These are phyloP conservation scores for Pseudotsuga menziesii DNA, from an alignment of 75 land plant species.

Conservation along the genomic window DNA sequence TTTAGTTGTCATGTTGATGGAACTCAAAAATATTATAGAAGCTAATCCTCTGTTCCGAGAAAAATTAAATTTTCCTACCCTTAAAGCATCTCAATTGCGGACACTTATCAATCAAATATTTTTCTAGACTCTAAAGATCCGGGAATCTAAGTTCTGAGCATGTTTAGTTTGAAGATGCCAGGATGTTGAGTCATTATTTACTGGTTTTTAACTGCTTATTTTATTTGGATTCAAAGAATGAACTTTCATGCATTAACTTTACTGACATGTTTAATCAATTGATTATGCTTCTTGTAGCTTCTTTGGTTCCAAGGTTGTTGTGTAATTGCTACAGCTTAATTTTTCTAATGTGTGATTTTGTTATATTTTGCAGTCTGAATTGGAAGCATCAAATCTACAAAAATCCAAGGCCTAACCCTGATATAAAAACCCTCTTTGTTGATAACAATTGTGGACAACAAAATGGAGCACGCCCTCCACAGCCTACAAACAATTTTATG, in stretches of 20 bases:
- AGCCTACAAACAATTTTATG: conserved; percentile 20
- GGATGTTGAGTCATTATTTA: background rate
- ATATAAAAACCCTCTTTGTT: conserved; percentile 28
- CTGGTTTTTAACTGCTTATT: background rate
- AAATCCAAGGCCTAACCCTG: conserved; percentile 24
- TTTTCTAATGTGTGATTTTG: background rate
- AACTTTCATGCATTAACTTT: background rate
- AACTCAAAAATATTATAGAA: conserved; percentile 41
- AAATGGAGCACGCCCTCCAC: conserved; percentile 28
- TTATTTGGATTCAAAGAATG: background rate
- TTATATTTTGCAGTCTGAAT: conserved; percentile 16
- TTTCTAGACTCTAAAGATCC: background rate
- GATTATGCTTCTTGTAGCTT: background rate
- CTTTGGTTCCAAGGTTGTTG: background rate
- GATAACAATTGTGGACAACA: conserved; percentile 35
- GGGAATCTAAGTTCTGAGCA: background rate
- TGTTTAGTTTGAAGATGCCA: background rate
- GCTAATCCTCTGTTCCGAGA: conserved; percentile 45
- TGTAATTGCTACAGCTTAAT: background rate
- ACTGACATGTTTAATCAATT: background rate
- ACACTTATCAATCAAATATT: conserved; percentile 54
- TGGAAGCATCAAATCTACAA: conserved; percentile 29
- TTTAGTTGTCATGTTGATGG: conserved; percentile 30
- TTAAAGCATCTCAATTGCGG: conserved; percentile 27
- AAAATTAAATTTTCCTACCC: conserved; percentile 28